Conservation (phyloP, 2,329 filamentous ascomycete species). For the Fusarium mangiferae region DNA sequence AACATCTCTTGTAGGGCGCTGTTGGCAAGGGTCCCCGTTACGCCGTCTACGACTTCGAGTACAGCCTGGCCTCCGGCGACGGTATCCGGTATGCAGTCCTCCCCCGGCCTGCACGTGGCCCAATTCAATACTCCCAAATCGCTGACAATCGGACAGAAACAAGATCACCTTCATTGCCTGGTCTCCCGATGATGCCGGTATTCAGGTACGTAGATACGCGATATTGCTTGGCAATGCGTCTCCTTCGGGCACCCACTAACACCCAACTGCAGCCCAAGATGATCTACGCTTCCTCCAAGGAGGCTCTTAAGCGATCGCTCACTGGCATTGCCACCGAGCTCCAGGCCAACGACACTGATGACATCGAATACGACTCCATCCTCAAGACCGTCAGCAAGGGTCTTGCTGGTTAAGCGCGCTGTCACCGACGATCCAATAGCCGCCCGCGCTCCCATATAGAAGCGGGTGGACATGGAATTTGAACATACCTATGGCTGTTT, state of each 20-base stretch:
- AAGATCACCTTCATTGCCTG: slow-evolving; percentile 84
- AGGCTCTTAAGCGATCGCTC: slow-evolving; percentile 82
- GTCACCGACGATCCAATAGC: slow-evolving; percentile 17
- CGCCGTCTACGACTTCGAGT: slow-evolving; percentile 87
- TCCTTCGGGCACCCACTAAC: slow-evolving; percentile 12
- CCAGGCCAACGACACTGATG: slow-evolving; percentile 85
- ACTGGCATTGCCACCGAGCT: slow-evolving; percentile 80
- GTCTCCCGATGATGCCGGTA: slow-evolving; percentile 82
- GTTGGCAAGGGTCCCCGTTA: slow-evolving; percentile 79
- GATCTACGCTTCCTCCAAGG: slow-evolving; percentile 91
- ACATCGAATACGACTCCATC: slow-evolving; percentile 81
- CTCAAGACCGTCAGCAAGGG: slow-evolving; percentile 74
- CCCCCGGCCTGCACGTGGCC: slow-evolving; percentile 4
- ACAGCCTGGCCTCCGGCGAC: slow-evolving; percentile 76
- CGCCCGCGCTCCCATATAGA: slow-evolving; percentile 32
- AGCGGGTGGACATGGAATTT: slow-evolving; percentile 35
- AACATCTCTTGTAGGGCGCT: slow-evolving; percentile 57
- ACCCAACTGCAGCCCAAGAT: slow-evolving; percentile 74
- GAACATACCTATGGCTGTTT: slow-evolving; percentile 45
- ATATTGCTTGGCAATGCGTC: slow-evolving; percentile 71
- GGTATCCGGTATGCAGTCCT: slow-evolving; percentile 68
- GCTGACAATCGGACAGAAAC: slow-evolving; percentile 61
- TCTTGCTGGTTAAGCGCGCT: slow-evolving; percentile 57
- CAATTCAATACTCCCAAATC: background rate
- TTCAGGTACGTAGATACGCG: slow-evolving; percentile 74